These are phyloP conservation scores for Penicillium sp. DNA, from an alignment of 2,329 filamentous ascomycete species.

Conservation along the genomic window DNA sequence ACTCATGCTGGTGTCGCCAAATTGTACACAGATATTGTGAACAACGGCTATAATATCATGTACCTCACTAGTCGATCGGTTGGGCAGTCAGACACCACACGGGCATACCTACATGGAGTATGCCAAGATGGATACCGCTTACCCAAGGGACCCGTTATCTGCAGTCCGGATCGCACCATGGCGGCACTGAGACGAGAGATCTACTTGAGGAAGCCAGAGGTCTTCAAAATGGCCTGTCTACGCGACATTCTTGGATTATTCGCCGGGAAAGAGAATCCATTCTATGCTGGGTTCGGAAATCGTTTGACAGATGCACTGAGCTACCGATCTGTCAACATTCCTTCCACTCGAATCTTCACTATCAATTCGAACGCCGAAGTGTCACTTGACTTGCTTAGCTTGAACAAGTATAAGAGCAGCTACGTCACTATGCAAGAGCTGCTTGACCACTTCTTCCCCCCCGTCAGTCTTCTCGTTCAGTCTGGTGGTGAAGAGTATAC, in stretches of 20 bases:
- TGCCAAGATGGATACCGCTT: slow-evolving; percentile 83
- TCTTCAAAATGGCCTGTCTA: slow-evolving; percentile 99
- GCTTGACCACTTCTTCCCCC: slow-evolving; percentile 97
- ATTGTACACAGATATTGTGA: slow-evolving; percentile 90
- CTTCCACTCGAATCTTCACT: slow-evolving; percentile 91
- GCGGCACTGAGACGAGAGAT: slow-evolving; percentile 89
- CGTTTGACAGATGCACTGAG: slow-evolving; percentile 93
- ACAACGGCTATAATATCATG: slow-evolving; percentile 98
- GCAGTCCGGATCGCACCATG: slow-evolving; percentile 93
- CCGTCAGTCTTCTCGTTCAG: slow-evolving; percentile 81
- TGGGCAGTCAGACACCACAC: slow-evolving; percentile 86
- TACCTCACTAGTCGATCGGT: slow-evolving; percentile 94
- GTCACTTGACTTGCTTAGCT: slow-evolving; percentile 80
- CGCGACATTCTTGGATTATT: slow-evolving; percentile 92
- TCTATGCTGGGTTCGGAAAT: slow-evolving; percentile 97
- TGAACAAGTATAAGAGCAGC: slow-evolving; percentile 94
- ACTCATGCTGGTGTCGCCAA: slow-evolving; percentile 96
- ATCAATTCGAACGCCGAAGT: slow-evolving; percentile 99
- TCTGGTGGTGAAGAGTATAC: slow-evolving; percentile 93
- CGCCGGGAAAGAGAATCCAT: slow-evolving; percentile 73
- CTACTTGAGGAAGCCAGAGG: slow-evolving; percentile 92
- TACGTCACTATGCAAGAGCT: slow-evolving; percentile 98
- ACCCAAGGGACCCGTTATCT: slow-evolving; percentile 88
- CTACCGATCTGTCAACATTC: slow-evolving; percentile 94
- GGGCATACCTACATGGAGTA: slow-evolving; percentile 86